Percentiles rank a stretch among this genome's conserved stretches.
These are phyloP conservation scores for Epichloe elymi DNA, from an alignment of 2,329 filamentous ascomycete species.

Conservation along the genomic window DNA sequence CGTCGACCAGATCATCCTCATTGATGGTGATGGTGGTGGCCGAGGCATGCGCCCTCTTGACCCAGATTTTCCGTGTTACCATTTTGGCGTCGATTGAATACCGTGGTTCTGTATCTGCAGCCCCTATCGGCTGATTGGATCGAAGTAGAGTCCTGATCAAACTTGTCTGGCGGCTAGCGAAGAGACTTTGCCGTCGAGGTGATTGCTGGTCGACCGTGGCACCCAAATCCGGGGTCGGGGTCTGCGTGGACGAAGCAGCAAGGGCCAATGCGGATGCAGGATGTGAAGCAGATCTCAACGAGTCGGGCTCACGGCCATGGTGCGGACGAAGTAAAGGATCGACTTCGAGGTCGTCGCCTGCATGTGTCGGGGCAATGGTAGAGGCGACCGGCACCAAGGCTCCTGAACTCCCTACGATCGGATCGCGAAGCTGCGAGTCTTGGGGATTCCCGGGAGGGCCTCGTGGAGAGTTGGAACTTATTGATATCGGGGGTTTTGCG, in stretches of 20 bases:
- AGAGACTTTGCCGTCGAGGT: conserved; percentile 19
- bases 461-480: not conserved
- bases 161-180: conserved; percentile 25
- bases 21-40: conserved; percentile 75
- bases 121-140: conserved; percentile 10
- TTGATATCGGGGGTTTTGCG: not conserved
- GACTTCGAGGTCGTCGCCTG: conserved; percentile 10
- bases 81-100: conserved; percentile 33
- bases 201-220: conserved; percentile 10
- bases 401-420: not conserved
- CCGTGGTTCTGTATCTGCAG: conserved; percentile 10
- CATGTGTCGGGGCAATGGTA: conserved; percentile 7
- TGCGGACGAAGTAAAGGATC: conserved; percentile 1
- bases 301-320: conserved; percentile 15
- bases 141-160: conserved; percentile 20
- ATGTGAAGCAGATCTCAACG: conserved; percentile 14
- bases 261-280: conserved; percentile 11
- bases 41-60: conserved; percentile 73
- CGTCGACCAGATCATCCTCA: conserved; percentile 86
- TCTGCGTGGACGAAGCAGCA: conserved; percentile 1
- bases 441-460: not conserved
- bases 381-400: conserved; percentile 3
- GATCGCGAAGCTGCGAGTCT: not conserved
- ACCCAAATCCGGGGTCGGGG: conserved; percentile 7
- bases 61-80: conserved; percentile 80